Evolutionary conservation across 2,329 filamentous ascomycete species (phyloP).

Genomic region (Exophiala viscosa): DNA sequence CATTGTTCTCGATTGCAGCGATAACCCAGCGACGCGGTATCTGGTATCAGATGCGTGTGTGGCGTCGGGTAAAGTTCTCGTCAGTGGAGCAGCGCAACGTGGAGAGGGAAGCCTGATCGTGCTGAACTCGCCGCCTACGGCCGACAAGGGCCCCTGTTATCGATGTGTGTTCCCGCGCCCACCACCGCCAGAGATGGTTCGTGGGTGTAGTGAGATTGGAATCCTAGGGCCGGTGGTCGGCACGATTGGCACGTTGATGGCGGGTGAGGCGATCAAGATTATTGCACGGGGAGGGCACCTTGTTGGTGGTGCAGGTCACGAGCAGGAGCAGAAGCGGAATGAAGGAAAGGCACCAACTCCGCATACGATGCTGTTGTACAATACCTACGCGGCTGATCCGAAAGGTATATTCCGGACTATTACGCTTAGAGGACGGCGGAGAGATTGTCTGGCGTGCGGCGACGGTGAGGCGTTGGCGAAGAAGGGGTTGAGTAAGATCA

Average conservation of each 20-base stretch:
- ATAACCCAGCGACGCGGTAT: constrained; percentile 87
- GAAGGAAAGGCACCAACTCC: constrained; percentile 16
- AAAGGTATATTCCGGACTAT: constrained; percentile 66
- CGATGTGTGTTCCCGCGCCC: constrained; percentile 87
- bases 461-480: constrained; percentile 59
- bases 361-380: constrained; percentile 52
- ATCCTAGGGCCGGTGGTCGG: constrained; percentile 91
- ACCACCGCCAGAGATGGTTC: constrained; percentile 75
- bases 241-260: constrained; percentile 87
- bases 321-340: constrained; percentile 21
- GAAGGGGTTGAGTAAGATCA: constrained; percentile 58
- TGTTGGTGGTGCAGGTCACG: no score
- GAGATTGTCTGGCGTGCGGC: constrained; percentile 74
- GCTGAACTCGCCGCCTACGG: constrained; percentile 52
- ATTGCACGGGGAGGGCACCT: constrained; percentile 45
- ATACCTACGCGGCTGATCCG: constrained; percentile 43
- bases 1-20: constrained; percentile 88
- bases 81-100: constrained; percentile 84
- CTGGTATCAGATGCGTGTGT: constrained; percentile 89
- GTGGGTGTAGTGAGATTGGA: constrained; percentile 87
- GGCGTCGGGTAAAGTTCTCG: constrained; percentile 69
- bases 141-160: constrained; percentile 76
- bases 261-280: constrained; percentile 83
- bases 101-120: constrained; percentile 88
- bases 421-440: constrained; percentile 64